These are phyloP conservation scores for Candida glucosophila DNA, from an alignment of 1,139 yeast genomes.

Conservation along the genomic window DNA sequence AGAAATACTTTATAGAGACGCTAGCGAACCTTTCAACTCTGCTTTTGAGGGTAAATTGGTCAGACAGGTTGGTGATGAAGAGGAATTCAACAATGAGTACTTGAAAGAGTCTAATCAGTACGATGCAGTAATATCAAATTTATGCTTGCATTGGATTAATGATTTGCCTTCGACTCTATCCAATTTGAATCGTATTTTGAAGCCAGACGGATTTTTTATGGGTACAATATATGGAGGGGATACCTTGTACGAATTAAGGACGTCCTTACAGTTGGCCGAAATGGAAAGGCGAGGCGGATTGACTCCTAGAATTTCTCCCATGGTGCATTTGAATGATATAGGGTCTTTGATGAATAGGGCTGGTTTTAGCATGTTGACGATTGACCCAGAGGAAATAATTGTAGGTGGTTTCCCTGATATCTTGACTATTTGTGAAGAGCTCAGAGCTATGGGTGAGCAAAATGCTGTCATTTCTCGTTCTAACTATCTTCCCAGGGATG, in stretches of 20 bases:
- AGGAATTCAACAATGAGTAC: constrained; percentile 35
- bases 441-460: constrained; percentile 80
- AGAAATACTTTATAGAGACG: constrained; percentile 45
- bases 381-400: constrained; percentile 77
- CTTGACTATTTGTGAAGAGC: constrained; percentile 56
- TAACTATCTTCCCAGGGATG: constrained; percentile 50
- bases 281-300: constrained; percentile 73
- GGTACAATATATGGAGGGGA: constrained; percentile 85
- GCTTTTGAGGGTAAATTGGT: constrained; percentile 34
- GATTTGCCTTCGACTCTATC: constrained; percentile 61
- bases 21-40: constrained; percentile 21
- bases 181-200: constrained; percentile 50
- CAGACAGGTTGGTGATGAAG: constrained; percentile 63
- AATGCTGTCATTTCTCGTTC: constrained; percentile 59
- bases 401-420: constrained; percentile 73
- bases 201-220: constrained; percentile 78
- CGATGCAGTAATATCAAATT: constrained; percentile 68
- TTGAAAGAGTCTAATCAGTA: constrained; percentile 35
- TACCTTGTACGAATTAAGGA: constrained; percentile 70
- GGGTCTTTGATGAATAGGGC: constrained; percentile 68
- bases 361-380: constrained; percentile 71
- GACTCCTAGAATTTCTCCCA: constrained; percentile 73
- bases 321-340: constrained; percentile 71
- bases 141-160: constrained; percentile 80
- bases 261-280: constrained; percentile 76